Conservation (phyloP, 2,329 filamentous ascomycete genomes). For the Fonsecaea nubica region DNA sequence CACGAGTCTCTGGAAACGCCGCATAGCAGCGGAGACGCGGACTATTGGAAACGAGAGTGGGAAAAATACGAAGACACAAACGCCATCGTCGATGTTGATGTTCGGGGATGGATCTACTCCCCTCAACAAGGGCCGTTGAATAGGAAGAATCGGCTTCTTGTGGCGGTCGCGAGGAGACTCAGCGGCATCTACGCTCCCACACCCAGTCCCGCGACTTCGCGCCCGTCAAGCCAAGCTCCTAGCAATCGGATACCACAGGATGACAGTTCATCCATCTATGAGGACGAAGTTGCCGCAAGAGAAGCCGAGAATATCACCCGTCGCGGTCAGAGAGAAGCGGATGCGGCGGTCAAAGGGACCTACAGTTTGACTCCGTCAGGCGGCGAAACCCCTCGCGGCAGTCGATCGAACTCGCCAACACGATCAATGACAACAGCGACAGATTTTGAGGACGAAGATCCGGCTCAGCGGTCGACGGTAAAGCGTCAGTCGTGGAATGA, state of each 20-base stretch:
- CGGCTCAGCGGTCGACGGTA: slow-evolving; percentile 48
- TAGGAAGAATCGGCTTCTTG: slow-evolving; percentile 82
- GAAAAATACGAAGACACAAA: slow-evolving; percentile 79
- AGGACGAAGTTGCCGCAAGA: slow-evolving; percentile 71
- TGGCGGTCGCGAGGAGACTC: slow-evolving; percentile 84
- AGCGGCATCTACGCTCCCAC: slow-evolving; percentile 80
- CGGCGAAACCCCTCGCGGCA: slow-evolving; percentile 40
- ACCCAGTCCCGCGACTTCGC: slow-evolving; percentile 51
- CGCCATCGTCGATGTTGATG: slow-evolving; percentile 90
- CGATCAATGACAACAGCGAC: slow-evolving; percentile 9
- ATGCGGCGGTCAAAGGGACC: slow-evolving; percentile 71
- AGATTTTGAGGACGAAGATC: slow-evolving; percentile 40
- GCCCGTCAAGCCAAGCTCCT: slow-evolving; percentile 52
- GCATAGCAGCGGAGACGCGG: slow-evolving; percentile 63
- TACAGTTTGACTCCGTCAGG: slow-evolving; percentile 61
- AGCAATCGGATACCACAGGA: slow-evolving; percentile 48
- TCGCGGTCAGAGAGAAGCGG: slow-evolving; percentile 73
- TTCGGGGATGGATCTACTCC: slow-evolving; percentile 92
- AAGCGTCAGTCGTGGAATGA: slow-evolving; percentile 59
- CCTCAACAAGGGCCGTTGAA: slow-evolving; percentile 85
- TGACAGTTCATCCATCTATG: slow-evolving; percentile 60
- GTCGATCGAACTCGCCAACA: slow-evolving; percentile 40
- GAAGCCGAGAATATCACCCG: slow-evolving; percentile 80
- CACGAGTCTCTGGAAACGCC: slow-evolving; percentile 50
- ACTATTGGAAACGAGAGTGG: slow-evolving; percentile 81